Evolutionary conservation across 2,329 filamentous ascomycete genomes (phyloP).

Genomic region (Neofusicoccum kwambonambiense): DNA sequence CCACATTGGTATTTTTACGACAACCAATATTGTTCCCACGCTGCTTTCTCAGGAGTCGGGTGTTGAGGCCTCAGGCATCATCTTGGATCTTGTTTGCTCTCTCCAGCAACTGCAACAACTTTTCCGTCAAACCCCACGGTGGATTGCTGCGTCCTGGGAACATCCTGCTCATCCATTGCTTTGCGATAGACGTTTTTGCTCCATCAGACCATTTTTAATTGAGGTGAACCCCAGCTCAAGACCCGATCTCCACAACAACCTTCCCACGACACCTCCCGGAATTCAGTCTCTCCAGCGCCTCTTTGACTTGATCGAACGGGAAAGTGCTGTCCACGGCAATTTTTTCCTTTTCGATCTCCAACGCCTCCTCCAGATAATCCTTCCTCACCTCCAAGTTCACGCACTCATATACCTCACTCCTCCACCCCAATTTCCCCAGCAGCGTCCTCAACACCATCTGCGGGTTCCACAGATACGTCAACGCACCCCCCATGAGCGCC

Average conservation of each 20-base stretch:
- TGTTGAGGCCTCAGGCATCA: too few relatives aligned
- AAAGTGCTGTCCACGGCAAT: neutral
- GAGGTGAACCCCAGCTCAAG: neutral
- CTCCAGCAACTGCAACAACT: too few relatives aligned
- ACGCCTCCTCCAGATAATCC: conserved; percentile 6
- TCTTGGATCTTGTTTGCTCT: too few relatives aligned
- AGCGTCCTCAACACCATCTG: conserved; percentile 4
- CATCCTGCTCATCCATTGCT: too few relatives aligned
- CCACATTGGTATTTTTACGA: too few relatives aligned
- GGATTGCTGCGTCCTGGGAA: too few relatives aligned
- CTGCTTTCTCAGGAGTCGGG: too few relatives aligned
- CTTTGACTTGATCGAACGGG: neutral
- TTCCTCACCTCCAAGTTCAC: neutral
- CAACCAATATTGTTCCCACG: too few relatives aligned
- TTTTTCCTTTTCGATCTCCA: neutral
- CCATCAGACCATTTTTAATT: too few relatives aligned
- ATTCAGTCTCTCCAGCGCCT: neutral
- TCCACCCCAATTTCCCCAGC: neutral
- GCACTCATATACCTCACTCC: conserved; percentile 2
- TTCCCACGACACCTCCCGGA: conserved; percentile 6
- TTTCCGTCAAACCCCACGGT: too few relatives aligned
- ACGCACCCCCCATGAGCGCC: conserved; percentile 37
- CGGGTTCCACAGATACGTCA: conserved; percentile 28
- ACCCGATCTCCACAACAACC: neutral
- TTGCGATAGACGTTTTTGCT: too few relatives aligned